Percentiles rank a stretch among this genome's conserved stretches.
These are phyloP conservation scores for Metarhizium sp. DNA, from an alignment of 2,329 filamentous ascomycete species.

Conservation along the genomic window DNA sequence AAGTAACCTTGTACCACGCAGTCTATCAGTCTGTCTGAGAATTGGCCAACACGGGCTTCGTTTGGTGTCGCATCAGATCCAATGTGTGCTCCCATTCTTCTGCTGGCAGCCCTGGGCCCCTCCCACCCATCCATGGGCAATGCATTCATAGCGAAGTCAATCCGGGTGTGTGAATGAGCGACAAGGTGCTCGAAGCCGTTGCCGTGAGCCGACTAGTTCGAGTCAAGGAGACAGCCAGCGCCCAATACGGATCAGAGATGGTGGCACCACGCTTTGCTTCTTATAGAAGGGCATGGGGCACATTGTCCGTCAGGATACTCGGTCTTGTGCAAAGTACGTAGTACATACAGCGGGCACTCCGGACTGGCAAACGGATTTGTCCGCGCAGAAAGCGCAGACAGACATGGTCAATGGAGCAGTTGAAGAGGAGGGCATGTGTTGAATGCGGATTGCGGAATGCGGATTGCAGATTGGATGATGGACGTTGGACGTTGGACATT, in stretches of 20 bases:
- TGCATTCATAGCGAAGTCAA: background rate
- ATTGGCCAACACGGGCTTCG: background rate
- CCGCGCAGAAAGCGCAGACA: no score
- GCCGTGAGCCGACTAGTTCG: conserved; percentile 3
- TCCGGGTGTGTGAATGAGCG: background rate
- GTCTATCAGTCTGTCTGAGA: background rate
- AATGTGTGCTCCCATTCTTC: background rate
- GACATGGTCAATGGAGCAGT: no score
- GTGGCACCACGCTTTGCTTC: background rate
- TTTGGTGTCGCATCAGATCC: background rate
- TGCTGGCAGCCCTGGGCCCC: background rate
- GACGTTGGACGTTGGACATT: background rate
- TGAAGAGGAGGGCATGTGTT: no score
- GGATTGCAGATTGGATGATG: no score
- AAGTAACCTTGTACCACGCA: background rate
- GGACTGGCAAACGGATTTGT: no score
- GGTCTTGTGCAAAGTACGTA: no score
- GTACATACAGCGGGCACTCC: no score
- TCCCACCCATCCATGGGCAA: background rate
- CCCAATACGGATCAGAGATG: background rate
- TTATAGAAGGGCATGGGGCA: background rate
- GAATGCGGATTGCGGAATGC: no score
- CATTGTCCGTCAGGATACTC: background rate
- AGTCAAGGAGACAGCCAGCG: background rate
- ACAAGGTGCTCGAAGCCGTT: background rate